These are phyloP conservation scores for Zygoascus ofunaensis DNA, from an alignment of 805 yeast genomes.

Conservation along the genomic window DNA sequence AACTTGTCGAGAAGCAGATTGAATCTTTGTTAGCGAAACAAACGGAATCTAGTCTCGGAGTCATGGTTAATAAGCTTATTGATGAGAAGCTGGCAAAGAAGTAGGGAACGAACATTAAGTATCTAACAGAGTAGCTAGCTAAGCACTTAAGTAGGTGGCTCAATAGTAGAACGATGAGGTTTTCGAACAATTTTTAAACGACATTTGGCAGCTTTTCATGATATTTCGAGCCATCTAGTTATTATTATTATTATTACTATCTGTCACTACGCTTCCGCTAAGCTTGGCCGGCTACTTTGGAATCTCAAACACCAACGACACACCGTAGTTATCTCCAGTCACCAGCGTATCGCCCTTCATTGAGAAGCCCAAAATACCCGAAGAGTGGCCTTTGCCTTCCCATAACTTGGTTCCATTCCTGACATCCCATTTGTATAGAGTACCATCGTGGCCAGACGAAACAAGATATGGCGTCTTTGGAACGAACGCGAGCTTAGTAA, in stretches of 20 bases:
- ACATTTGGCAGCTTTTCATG: neutral
- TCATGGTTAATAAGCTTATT: conserved; percentile 40
- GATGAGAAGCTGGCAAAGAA: conserved; percentile 33
- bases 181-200: no score
- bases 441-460: conserved; percentile 78
- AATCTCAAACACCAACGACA: conserved; percentile 61
- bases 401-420: conserved; percentile 73
- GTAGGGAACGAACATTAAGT: neutral
- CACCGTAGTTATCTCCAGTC: conserved; percentile 97
- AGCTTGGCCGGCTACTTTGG: no score
- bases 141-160: no score
- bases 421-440: conserved; percentile 77
- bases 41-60: conserved; percentile 34
- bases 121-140: neutral
- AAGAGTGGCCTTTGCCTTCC: conserved; percentile 83
- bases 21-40: conserved; percentile 44
- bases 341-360: conserved; percentile 55
- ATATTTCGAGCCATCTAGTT: no score
- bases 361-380: conserved; percentile 86
- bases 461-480: conserved; percentile 34
- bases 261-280: neutral
- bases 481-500: conserved; percentile 64
- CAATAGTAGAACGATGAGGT: no score
- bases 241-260: neutral
- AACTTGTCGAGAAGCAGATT: conserved; percentile 82